Evolutionary conservation across 495 filamentous ascomycete species (phyloP), one percentile per base, ranked within the genome.

Genomic region (Penicillium taxi): DNA sequence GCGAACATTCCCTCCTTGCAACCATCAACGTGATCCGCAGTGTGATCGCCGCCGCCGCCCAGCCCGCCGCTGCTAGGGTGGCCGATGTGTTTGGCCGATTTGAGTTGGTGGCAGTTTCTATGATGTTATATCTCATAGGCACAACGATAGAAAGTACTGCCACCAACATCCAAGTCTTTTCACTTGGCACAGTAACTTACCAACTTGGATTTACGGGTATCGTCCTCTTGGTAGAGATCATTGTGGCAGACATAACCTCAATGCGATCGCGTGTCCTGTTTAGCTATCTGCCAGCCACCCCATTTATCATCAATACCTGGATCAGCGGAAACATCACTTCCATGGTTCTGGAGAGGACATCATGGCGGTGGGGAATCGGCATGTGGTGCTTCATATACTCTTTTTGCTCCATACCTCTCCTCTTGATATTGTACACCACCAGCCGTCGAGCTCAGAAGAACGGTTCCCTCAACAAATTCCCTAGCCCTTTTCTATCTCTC

Each of bases 341-440:
- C 3, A 20, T 34, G 1, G 40, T 43, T 30, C 12, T 43, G 5
- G 18, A 18, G 6, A 27, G 12, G 5, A 31, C 33, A 5, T 21
- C 21, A 6, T 43, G 40, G 40, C 19, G 32, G 6, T 43, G 40
- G 40, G 40, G 40, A 9, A 37, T 43, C 9, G 40, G 40, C 20
- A 43, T 43, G 40, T 43, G 40, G 40, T 31, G 33, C n/a, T 32
- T 43, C 14, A 43, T 43, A 1, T 43, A 37, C 16, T 12, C 26
- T 0, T 20, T 43, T 13, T 26, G 26, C 13, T 35, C 33, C 5
- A 7, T 37, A 12, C 40, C 40, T 26, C 32, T 43, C 11, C 25
- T 43, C 1, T 28, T 26, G 16, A 43, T 20, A 2, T 19, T 43
- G 26, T 36, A 24, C 8, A 25, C 26, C 15, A 36, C 34, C 12